Evolutionary conservation across 2,329 filamentous ascomycete genomes (phyloP), one percentile per base, ranked within the genome.

Genomic region (Thelonectria discophora): DNA sequence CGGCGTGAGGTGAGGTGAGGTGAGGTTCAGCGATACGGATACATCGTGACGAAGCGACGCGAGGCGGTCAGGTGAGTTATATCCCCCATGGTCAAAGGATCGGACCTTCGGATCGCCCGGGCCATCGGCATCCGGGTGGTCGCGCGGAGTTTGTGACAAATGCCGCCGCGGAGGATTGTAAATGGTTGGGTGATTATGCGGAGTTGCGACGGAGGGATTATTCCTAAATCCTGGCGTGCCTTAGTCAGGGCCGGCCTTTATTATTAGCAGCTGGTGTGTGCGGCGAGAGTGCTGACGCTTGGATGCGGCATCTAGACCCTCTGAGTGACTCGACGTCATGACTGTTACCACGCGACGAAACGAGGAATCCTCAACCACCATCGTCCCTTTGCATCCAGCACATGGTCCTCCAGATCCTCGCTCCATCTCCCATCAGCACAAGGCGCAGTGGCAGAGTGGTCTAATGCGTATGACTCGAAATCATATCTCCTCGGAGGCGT

Each of bases 81-180:
- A 30, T 30, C 27, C 9, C 13, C 4, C 12, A 42, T 46, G 30
- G 17, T 12, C 6, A 21, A 50, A 30, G 20, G 47, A 21, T 55
- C 6, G 46, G 42, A 15, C 53, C 53, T 46, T 60, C 63, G 60
- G 65, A 37, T 24, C 43, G 46, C 20, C 58, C 60, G 65, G 65
- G 61, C 48, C 47, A 45, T 67, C 65, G 64, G 57, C 3, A n/a
- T 60, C 50, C 45, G 61, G 55, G 45, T 32, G 45, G 62, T 67
- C 64, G 47, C 47, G 34, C 34, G 45, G 21, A 47, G 45, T 47
- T 37, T 30, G 10, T 30, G 45, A 27, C 45, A 30, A 27, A 27
- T 47, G 15, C 39, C 15, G 34, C 11, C 34, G 4, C 7, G n/a
- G n/a, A 8, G 10, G 34, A 15, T 12, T n/a, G n/a, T n/a, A n/a